Evolutionary conservation across 2,329 filamentous ascomycete species (phyloP), one percentile per base, ranked within the genome.

Genomic region (Fusarium piperis): DNA sequence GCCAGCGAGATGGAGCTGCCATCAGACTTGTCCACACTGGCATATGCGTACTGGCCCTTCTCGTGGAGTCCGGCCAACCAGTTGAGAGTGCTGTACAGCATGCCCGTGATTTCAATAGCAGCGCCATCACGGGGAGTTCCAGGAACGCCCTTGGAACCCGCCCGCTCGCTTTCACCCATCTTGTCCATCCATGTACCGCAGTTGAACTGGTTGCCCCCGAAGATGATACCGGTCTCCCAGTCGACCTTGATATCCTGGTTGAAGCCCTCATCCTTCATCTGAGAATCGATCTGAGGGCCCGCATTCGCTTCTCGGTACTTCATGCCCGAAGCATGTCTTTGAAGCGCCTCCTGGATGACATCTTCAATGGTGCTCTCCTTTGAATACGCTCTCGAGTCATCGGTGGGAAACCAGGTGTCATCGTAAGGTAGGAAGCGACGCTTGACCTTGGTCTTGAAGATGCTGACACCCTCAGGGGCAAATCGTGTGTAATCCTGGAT

Each of bases 111-210:
- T 81, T 99, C 96, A 62, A 99, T 89, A 20, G 96, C 94, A 44
- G 96, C 94, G 32, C 96, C 96, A 79, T 99, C 97, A 76, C 97
- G 92, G 52, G 96, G 96, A n/a, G 96, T 99, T 10, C 95, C 96
- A 1, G 96, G 97, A 20, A 97, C 86, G 56, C 96, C 97, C 84
- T 98, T 98, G 78, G 91, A 97, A 65, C 93, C 92, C 16, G 97
- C 96, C 68, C 91, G 93, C 71, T 93, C 90, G 70, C 94, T 97
- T 81, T 99, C 96, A n/a, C 96, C 96, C 96, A 99, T 99, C 88
- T 99, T 99, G 86, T 99, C 96, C 94, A 98, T 98, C 96, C 96
- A 99, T 2, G 96, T 99, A 59, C 96, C 96, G 76, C 97, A 99
- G 81, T 99, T 99, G 82, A 85, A 88, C 78, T 98, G 95, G 78